These are phyloP conservation scores for Leccinum rimulosum DNA, from an alignment of 768 basidiomycete species.

Conservation along the genomic window DNA sequence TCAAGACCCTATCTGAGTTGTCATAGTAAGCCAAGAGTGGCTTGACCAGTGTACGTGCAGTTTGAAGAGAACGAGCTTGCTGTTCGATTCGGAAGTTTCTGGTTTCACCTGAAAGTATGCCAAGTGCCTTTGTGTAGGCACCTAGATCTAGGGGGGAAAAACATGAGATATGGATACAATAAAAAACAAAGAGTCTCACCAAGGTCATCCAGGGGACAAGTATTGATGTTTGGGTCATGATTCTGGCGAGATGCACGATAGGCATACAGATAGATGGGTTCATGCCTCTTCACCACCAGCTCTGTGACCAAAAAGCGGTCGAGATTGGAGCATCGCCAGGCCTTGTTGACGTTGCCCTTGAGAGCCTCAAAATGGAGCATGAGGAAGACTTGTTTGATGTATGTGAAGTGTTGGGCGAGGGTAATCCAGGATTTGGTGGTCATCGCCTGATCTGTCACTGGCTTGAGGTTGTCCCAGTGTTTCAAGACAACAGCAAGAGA, in stretches of 20 bases:
- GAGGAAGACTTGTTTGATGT: background rate
- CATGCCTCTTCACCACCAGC: background rate
- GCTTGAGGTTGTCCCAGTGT: background rate
- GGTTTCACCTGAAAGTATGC: background rate
- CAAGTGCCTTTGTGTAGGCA: background rate
- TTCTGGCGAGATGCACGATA: background rate
- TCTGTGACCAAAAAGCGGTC: background rate
- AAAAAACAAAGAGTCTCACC: background rate
- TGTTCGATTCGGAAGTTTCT: background rate
- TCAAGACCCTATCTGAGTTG: background rate
- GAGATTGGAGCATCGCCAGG: background rate
- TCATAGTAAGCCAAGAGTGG: background rate
- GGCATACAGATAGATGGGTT: background rate
- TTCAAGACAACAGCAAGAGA: background rate
- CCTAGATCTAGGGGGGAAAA: background rate
- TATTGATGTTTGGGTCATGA: background rate
- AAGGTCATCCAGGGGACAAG: background rate
- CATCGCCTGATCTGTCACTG: background rate
- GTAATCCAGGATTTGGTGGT: background rate
- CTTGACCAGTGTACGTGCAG: background rate
- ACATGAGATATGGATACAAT: background rate
- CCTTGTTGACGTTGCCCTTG: background rate
- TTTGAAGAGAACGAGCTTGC: background rate
- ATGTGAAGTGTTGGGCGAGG: background rate
- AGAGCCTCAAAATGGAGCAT: background rate